Percentiles rank a stretch among this genome's conserved stretches.
Evolutionary conservation across 306 rosid species (phyloP).

Genomic region (Lathyrus aphaca): DNA sequence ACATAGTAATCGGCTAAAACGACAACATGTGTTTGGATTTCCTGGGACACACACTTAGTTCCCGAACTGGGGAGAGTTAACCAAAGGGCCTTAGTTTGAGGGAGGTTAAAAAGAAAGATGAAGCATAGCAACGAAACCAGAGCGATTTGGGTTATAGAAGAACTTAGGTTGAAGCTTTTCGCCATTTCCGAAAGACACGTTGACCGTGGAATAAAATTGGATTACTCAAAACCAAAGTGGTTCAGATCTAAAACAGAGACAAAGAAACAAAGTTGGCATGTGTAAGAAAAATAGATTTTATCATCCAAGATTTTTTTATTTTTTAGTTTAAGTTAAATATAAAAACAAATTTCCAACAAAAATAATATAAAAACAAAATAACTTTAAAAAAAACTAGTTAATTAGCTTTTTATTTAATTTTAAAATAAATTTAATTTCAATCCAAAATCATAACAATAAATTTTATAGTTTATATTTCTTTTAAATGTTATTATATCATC

Average conservation of each 20-base stretch:
- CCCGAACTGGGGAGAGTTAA: slow-evolving; percentile 52
- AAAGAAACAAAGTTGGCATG: not conserved
- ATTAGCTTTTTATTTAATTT: no score
- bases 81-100: slow-evolving; percentile 45
- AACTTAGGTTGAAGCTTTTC: slow-evolving; percentile 11
- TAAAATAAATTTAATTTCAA: no score
- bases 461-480: no score
- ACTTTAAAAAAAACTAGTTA: no score
- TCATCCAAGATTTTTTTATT: no score
- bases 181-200: slow-evolving; percentile 35
- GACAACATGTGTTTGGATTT: slow-evolving; percentile 54
- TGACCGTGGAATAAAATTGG: slow-evolving; percentile 2
- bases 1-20: slow-evolving; percentile 66
- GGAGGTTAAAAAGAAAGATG: slow-evolving; percentile 19
- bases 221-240: not conserved
- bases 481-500: no score
- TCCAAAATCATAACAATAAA: no score
- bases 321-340: no score
- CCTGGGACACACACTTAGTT: slow-evolving; percentile 65
- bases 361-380: no score
- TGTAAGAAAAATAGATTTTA: no score
- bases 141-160: slow-evolving; percentile 19
- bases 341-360: no score
- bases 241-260: slow-evolving; percentile 35
- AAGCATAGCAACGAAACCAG: slow-evolving; percentile 41